phyloP scores from a whole-genome alignment of 75 land plant genomes.

The Pinus taeda region DNA sequence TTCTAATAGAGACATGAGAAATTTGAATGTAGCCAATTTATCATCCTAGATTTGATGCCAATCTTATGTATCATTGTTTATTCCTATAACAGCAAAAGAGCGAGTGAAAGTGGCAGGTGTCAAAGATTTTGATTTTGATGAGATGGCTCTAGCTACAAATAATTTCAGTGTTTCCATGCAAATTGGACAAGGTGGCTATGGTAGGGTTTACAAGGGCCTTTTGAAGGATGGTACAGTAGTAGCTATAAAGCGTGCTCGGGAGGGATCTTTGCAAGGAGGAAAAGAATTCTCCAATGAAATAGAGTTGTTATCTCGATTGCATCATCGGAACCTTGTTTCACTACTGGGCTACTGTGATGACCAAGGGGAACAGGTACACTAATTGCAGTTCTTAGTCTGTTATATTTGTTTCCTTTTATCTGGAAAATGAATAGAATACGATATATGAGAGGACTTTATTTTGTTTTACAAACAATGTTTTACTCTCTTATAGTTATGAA shows the following conservation, averaged over 20 bases:
- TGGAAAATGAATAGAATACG: neutral
- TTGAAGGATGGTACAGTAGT: slow-evolving; percentile 44
- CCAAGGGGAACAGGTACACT: slow-evolving; percentile 56
- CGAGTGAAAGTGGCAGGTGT: slow-evolving; percentile 66
- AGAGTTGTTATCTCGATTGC: slow-evolving; percentile 56
- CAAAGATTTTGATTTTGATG: slow-evolving; percentile 40
- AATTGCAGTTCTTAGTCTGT: slow-evolving; percentile 7
- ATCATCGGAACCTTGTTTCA: slow-evolving; percentile 61
- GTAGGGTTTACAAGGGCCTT: slow-evolving; percentile 60
- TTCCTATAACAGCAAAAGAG: slow-evolving; percentile 28
- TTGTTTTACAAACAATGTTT: neutral
- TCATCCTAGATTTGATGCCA: neutral
- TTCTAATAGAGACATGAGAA: neutral
- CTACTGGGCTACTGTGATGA: slow-evolving; percentile 65
- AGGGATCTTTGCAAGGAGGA: slow-evolving; percentile 55
- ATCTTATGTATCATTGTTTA: slow-evolving; percentile 2
- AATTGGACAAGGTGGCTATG: slow-evolving; percentile 65
- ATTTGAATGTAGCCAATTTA: neutral
- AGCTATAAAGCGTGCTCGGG: slow-evolving; percentile 64
- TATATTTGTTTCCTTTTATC: slow-evolving; percentile 15
- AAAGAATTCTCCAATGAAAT: slow-evolving; percentile 64
- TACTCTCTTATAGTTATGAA: neutral
- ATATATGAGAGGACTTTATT: neutral
- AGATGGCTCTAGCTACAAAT: slow-evolving; percentile 52
- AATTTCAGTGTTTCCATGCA: slow-evolving; percentile 28